Percentiles rank a stretch among this genome's conserved stretches.
phyloP scores from a whole-genome alignment of 108 stramenopile species.

The Cyclotella baltica region DNA sequence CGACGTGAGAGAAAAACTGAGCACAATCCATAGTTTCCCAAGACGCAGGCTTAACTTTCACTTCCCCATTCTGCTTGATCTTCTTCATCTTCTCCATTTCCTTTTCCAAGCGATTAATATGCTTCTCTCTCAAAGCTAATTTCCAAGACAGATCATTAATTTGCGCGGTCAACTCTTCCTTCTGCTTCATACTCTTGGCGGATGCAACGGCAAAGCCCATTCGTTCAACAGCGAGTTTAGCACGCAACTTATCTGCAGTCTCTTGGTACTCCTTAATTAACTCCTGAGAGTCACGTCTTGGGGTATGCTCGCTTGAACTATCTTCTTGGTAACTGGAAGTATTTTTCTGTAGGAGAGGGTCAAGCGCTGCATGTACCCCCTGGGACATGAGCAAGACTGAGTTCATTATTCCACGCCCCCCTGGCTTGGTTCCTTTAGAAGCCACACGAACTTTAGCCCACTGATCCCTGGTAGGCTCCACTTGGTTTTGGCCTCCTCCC shows the following conservation, averaged over 20 bases:
- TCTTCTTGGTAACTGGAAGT: too few relatives aligned
- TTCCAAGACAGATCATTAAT: not conserved
- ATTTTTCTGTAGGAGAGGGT: too few relatives aligned
- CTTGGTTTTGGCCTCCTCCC: too few relatives aligned
- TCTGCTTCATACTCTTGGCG: not conserved
- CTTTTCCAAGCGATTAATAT: not conserved
- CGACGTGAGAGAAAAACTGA: slow-evolving; percentile 2
- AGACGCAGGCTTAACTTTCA: not conserved
- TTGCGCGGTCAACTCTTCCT: not conserved
- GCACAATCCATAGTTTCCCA: not conserved
- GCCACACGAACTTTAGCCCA: too few relatives aligned
- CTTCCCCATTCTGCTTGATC: not conserved
- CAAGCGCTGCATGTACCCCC: too few relatives aligned
- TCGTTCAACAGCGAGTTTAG: not conserved
- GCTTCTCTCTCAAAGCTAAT: not conserved
- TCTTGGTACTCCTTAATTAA: not conserved
- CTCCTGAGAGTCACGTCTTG: too few relatives aligned
- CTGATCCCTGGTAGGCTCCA: too few relatives aligned
- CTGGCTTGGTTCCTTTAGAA: too few relatives aligned
- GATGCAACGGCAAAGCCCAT: slow-evolving; percentile 6
- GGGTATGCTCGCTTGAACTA: too few relatives aligned
- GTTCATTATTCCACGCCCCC: too few relatives aligned
- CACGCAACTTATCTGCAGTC: not conserved
- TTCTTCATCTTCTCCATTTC: not conserved
- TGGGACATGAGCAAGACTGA: too few relatives aligned